Conservation (phyloP, 306 rosid species). For the Biancaea sappan region DNA sequence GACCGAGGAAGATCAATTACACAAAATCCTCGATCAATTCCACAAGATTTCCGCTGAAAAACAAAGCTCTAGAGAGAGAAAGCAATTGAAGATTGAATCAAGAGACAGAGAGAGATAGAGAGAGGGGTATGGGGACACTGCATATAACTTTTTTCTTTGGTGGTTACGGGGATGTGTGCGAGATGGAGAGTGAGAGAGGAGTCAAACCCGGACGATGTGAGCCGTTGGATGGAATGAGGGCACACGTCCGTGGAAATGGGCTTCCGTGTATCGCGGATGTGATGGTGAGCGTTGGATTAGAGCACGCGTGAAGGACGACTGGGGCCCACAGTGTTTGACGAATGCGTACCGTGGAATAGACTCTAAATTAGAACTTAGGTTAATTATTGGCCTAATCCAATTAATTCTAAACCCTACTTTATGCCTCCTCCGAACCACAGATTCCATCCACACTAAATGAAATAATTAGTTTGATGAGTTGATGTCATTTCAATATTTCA, state of each 20-base stretch:
- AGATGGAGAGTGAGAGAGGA: constrained; percentile 44
- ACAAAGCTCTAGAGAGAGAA: background rate
- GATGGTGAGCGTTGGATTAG: constrained; percentile 61
- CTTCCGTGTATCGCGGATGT: constrained; percentile 69
- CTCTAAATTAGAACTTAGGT: constrained; percentile 19
- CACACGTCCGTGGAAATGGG: constrained; percentile 56
- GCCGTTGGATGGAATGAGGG: constrained; percentile 67
- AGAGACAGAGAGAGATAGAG: background rate
- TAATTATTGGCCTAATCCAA: constrained; percentile 2
- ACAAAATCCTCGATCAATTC: constrained; percentile 11
- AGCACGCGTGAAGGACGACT: constrained; percentile 86
- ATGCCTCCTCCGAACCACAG: background rate
- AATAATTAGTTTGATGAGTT: background rate
- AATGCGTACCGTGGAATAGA: constrained; percentile 33
- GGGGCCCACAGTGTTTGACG: constrained; percentile 74
- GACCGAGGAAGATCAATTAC: background rate
- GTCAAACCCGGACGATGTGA: constrained; percentile 55
- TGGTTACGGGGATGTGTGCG: constrained; percentile 38
- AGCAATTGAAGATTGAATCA: background rate
- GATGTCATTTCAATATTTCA: too few species aligned
- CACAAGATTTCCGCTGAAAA: constrained; percentile 5
- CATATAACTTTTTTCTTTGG: constrained; percentile 16
- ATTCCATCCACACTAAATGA: constrained; percentile 18
- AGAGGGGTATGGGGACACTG: constrained; percentile 7
- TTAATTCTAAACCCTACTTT: background rate